phyloP scores from a whole-genome alignment of 352 stramenopile genomes.

The Peronospora farinosa region DNA sequence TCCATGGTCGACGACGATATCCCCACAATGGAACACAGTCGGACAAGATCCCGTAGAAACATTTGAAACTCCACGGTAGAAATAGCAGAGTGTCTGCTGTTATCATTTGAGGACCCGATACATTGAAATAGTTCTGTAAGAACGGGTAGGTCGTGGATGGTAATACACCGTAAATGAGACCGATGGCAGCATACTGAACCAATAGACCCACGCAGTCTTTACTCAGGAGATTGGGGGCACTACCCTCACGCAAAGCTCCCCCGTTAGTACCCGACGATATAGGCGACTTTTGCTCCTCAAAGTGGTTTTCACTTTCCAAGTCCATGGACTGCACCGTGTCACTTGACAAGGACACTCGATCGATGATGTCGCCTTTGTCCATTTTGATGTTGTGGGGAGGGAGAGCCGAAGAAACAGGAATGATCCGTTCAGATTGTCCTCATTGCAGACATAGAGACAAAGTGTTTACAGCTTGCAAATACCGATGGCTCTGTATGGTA shows the following conservation, averaged over 20 bases:
- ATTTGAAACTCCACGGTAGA: constrained; percentile 31
- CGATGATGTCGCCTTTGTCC: background rate
- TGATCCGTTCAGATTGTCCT: too few species aligned
- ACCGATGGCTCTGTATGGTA: too few species aligned
- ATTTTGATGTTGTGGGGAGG: too few species aligned
- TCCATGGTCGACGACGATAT: constrained; percentile 50
- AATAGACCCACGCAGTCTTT: constrained; percentile 40
- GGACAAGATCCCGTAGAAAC: constrained; percentile 26
- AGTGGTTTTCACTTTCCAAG: constrained; percentile 14
- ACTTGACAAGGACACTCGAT: constrained; percentile 37
- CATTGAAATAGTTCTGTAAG: constrained; percentile 32
- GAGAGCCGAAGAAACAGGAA: too few species aligned
- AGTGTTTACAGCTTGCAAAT: too few species aligned
- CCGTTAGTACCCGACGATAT: constrained; percentile 23
- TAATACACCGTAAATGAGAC: constrained; percentile 43
- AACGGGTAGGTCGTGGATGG: constrained; percentile 33
- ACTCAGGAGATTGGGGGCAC: constrained; percentile 31
- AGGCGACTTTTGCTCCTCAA: constrained; percentile 21
- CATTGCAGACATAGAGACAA: too few species aligned
- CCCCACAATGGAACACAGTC: constrained; percentile 29
- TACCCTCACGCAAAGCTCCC: constrained; percentile 36
- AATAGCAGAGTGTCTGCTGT: constrained; percentile 22
- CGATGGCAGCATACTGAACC: constrained; percentile 44
- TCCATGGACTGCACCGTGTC: constrained; percentile 19
- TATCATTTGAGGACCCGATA: constrained; percentile 17